Evolutionary conservation across 75 land plant species (phyloP).

Genomic region (Selaginella moellendorffii): DNA sequence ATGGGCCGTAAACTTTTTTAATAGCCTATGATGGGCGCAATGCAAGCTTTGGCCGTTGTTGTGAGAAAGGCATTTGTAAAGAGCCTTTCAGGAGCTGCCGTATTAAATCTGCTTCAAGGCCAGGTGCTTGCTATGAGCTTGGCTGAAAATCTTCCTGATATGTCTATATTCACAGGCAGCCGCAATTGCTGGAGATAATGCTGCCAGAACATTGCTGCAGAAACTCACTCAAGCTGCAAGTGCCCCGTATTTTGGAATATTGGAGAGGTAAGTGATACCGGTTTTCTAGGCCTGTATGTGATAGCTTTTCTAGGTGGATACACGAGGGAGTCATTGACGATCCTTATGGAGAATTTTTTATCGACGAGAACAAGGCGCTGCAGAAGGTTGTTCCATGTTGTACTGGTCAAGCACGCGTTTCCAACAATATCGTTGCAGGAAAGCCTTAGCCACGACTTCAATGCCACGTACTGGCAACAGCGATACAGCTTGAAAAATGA

Average conservation of each 20-base stretch:
- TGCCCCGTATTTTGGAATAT: slow-evolving; percentile 67
- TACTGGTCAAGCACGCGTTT: no score
- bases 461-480: slow-evolving; percentile 94
- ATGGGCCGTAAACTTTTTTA: not conserved
- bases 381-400: slow-evolving; percentile 65
- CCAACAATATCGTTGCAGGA: no score
- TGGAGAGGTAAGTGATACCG: slow-evolving; percentile 53
- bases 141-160: no score
- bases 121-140: slow-evolving; percentile 36
- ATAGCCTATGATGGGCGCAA: slow-evolving; percentile 91
- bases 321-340: slow-evolving; percentile 97
- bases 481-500: slow-evolving; percentile 88
- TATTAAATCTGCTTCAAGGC: slow-evolving; percentile 75
- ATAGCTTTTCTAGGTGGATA: slow-evolving; percentile 85
- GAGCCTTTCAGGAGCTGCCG: slow-evolving; percentile 53
- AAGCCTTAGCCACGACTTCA: slow-evolving; percentile 80
- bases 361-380: slow-evolving; percentile 78
- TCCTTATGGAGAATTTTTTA: slow-evolving; percentile 96
- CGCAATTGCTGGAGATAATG: slow-evolving; percentile 95
- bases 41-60: slow-evolving; percentile 67
- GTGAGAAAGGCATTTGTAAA: slow-evolving; percentile 50
- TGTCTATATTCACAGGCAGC: slow-evolving; percentile 38
- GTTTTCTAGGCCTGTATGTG: no score
- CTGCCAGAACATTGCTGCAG: slow-evolving; percentile 84
- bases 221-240: slow-evolving; percentile 79